Evolutionary conservation across 75 land plant genomes (phyloP).

Genomic region (Sequoia sempervirens): DNA sequence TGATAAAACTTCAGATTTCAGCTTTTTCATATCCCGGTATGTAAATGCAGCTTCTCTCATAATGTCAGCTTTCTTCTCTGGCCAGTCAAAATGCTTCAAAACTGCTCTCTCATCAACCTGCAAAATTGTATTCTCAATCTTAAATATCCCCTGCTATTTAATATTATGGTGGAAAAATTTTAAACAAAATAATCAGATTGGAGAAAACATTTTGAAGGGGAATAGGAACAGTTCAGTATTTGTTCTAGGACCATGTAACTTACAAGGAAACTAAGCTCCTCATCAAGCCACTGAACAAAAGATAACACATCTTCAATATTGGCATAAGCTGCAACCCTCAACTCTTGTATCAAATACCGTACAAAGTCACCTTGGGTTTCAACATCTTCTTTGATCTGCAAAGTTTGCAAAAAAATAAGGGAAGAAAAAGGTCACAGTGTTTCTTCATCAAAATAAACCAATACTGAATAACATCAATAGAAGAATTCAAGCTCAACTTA

Average conservation of each 20-base stretch:
- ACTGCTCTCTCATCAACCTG: slow-evolving; percentile 96
- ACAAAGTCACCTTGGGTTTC: slow-evolving; percentile 80
- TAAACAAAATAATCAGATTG: background rate
- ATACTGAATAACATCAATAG: slow-evolving; percentile 11
- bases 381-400: slow-evolving; percentile 72
- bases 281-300: slow-evolving; percentile 83
- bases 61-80: slow-evolving; percentile 85
- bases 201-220: background rate
- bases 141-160: background rate
- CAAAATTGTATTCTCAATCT: background rate
- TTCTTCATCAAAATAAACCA: background rate
- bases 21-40: slow-evolving; percentile 68
- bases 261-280: slow-evolving; percentile 69
- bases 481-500: slow-evolving; percentile 27
- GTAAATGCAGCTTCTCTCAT: slow-evolving; percentile 78
- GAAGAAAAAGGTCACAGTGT: slow-evolving; percentile 16
- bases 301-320: slow-evolving; percentile 69
- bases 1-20: slow-evolving; percentile 44
- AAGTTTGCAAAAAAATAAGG: background rate
- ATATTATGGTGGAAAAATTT: background rate
- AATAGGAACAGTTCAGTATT: background rate
- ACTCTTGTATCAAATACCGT: slow-evolving; percentile 53
- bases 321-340: slow-evolving; percentile 42
- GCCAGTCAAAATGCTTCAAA: slow-evolving; percentile 91
- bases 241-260: slow-evolving; percentile 6